phyloP scores from a whole-genome alignment of 257 asterid species.

The Haberlea rhodopensis region DNA sequence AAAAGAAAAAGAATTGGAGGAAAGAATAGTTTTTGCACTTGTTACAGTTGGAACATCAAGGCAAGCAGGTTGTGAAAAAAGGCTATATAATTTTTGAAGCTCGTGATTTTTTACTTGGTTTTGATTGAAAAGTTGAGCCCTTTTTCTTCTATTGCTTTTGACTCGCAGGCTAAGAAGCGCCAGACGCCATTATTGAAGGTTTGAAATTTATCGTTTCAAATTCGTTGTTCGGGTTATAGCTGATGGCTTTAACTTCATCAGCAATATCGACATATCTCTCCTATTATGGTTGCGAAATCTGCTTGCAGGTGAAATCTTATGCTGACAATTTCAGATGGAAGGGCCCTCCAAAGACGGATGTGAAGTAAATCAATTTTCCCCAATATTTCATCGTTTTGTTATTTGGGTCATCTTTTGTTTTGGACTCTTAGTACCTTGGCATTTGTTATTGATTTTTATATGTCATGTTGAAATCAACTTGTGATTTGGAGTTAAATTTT shows the following conservation, averaged over 20 bases:
- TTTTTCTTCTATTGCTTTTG: constrained; percentile 21
- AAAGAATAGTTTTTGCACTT: background rate
- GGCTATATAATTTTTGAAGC: background rate
- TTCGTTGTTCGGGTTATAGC: constrained; percentile 7
- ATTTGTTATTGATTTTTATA: no score
- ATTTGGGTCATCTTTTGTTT: no score
- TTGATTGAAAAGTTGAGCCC: constrained; percentile 20
- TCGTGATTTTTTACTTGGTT: background rate
- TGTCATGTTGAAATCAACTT: no score
- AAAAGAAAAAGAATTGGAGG: background rate
- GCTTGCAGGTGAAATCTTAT: constrained; percentile 68
- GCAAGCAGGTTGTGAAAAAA: background rate
- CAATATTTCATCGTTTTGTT: no score
- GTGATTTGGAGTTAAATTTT: no score
- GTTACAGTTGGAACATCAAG: background rate
- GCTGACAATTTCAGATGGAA: constrained; percentile 98
- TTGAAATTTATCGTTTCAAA: constrained; percentile 26
- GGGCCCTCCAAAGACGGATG: constrained; percentile 68
- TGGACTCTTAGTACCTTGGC: no score
- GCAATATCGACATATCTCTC: background rate
- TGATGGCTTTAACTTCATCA: background rate
- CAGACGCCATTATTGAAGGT: constrained; percentile 86
- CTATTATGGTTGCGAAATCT: constrained; percentile 1
- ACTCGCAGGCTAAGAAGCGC: constrained; percentile 72
- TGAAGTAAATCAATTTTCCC: constrained; percentile 27